phyloP scores from a whole-genome alignment of 805 yeast species.

The Nakazawaea molendinolei region DNA sequence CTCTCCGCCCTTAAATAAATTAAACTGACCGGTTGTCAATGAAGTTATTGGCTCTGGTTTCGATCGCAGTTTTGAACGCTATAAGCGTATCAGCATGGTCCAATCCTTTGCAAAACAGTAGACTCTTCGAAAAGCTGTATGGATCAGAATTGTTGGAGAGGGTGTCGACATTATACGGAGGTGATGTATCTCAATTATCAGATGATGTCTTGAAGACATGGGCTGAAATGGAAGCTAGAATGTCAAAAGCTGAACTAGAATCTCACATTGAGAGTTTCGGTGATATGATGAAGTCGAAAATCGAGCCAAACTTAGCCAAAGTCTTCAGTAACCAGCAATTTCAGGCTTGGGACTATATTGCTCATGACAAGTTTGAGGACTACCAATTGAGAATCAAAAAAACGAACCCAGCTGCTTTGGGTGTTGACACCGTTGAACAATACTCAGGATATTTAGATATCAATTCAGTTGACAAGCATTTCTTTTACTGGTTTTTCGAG shows the following conservation, averaged over 20 bases:
- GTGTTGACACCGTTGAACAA: conserved; percentile 78
- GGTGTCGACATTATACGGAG: conserved; percentile 8
- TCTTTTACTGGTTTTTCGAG: conserved; percentile 78
- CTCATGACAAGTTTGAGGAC: conserved; percentile 25
- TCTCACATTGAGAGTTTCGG: conserved; percentile 10
- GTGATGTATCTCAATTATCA: conserved; percentile 18
- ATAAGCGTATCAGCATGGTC: too few relatives aligned
- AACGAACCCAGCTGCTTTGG: conserved; percentile 57
- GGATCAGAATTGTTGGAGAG: conserved; percentile 2
- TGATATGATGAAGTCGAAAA: not conserved
- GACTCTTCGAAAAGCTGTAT: not conserved
- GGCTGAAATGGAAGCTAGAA: conserved; percentile 27
- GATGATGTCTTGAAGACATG: conserved; percentile 22
- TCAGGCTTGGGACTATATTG: conserved; percentile 6
- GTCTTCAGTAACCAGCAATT: not conserved
- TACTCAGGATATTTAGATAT: conserved; percentile 83
- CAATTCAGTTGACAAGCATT: conserved; percentile 75
- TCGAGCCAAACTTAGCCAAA: conserved; percentile 2
- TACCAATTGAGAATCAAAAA: conserved; percentile 56
- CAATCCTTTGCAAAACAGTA: conserved; percentile 3
- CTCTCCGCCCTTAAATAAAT: too few relatives aligned
- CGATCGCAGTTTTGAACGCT: too few relatives aligned
- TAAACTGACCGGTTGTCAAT: too few relatives aligned
- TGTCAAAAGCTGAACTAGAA: conserved; percentile 9
- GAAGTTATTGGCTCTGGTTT: too few relatives aligned